These are phyloP conservation scores for Alternaria triticimaculans DNA, from an alignment of 2,329 filamentous ascomycete genomes.

Conservation along the genomic window DNA sequence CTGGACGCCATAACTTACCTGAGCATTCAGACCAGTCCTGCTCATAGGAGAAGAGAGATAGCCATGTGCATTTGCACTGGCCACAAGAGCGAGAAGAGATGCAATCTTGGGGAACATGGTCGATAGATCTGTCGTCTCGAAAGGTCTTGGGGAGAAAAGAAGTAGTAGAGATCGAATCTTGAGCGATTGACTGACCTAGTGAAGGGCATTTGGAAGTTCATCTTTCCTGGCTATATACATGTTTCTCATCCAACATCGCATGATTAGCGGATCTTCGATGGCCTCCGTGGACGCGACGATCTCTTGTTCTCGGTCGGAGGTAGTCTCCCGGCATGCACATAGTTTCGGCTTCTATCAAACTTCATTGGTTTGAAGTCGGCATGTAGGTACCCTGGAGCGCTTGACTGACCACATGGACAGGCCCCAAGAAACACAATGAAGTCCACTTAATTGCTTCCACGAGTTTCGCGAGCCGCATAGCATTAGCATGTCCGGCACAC, in stretches of 20 bases:
- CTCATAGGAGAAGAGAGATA: conserved; percentile 44
- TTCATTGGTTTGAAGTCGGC: conserved; percentile 14
- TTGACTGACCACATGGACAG: background rate
- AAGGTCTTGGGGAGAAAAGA: background rate
- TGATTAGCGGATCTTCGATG: background rate
- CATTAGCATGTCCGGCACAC: conserved; percentile 3
- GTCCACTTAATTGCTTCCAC: background rate
- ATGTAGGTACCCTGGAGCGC: background rate
- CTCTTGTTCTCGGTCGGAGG: background rate
- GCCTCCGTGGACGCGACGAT: background rate
- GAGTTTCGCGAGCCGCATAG: background rate
- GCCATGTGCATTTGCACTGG: conserved; percentile 36
- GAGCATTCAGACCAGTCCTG: conserved; percentile 42
- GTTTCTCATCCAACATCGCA: background rate
- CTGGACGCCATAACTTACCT: conserved; percentile 14
- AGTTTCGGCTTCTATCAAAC: background rate
- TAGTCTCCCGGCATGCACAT: background rate
- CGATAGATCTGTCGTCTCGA: background rate
- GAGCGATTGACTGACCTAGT: background rate
- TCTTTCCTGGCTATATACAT: conserved; percentile 3
- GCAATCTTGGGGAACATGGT: conserved; percentile 27
- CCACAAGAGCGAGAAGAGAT: conserved; percentile 28
- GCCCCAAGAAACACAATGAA: background rate
- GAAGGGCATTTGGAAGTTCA: background rate
- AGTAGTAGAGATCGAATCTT: background rate